A percentile compares a stretch with the other conserved stretches of the same genome.
These are phyloP conservation scores for Fusarium sp. DNA, from an alignment of 2,329 filamentous ascomycete genomes.

Conservation along the genomic window DNA sequence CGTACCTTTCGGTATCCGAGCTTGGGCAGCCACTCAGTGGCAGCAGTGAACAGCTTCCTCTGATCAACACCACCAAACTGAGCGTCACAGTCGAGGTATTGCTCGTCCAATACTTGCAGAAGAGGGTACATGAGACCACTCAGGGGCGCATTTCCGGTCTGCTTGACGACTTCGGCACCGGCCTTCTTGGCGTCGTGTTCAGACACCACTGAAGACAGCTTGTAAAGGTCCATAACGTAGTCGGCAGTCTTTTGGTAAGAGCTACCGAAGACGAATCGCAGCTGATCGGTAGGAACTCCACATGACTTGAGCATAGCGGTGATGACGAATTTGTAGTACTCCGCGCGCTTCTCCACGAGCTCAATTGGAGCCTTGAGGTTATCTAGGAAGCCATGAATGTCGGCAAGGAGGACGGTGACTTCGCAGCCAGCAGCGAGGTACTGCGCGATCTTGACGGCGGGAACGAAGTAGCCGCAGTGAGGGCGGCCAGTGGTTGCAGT, in stretches of 20 bases:
- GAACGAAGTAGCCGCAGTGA: slow-evolving; percentile 90
- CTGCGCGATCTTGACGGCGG: slow-evolving; percentile 89
- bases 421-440: slow-evolving; percentile 87
- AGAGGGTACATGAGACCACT: slow-evolving; percentile 58
- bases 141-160: slow-evolving; percentile 79
- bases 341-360: slow-evolving; percentile 81
- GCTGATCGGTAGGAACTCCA: slow-evolving; percentile 79
- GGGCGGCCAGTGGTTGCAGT: slow-evolving; percentile 88
- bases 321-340: slow-evolving; percentile 86
- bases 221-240: slow-evolving; percentile 92
- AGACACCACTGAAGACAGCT: slow-evolving; percentile 75
- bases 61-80: slow-evolving; percentile 91
- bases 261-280: slow-evolving; percentile 86
- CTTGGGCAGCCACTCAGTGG: slow-evolving; percentile 85
- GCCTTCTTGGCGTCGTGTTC: slow-evolving; percentile 90
- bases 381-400: slow-evolving; percentile 82
- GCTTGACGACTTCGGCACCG: slow-evolving; percentile 94
- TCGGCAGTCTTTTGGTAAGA: slow-evolving; percentile 78
- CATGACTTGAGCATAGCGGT: slow-evolving; percentile 80
- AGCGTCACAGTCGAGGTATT: slow-evolving; percentile 86
- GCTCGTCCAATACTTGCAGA: slow-evolving; percentile 89
- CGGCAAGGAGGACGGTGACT: slow-evolving; percentile 80
- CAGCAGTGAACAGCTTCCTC: slow-evolving; percentile 87
- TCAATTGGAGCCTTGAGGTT: slow-evolving; percentile 89
- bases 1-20: slow-evolving; percentile 79